phyloP scores from a whole-genome alignment of 345 rosid genomes.

The Brassica juncea region DNA sequence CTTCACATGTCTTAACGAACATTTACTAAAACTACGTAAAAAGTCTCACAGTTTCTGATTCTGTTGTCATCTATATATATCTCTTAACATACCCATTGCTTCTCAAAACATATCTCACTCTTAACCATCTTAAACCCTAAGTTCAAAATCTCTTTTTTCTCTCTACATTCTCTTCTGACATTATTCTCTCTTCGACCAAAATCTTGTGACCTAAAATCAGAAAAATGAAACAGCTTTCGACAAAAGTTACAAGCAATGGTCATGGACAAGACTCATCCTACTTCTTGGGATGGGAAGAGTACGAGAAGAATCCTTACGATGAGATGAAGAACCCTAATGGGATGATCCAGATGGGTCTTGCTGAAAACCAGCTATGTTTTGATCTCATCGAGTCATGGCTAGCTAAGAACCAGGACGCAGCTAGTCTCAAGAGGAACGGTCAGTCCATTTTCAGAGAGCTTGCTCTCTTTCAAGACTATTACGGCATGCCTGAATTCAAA shows the following conservation, averaged over 20 bases:
- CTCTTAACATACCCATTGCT: slow-evolving; percentile 23
- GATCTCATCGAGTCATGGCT: not conserved
- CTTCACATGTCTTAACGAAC: slow-evolving; percentile 34
- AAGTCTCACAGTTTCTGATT: slow-evolving; percentile 13
- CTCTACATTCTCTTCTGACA: slow-evolving; percentile 15
- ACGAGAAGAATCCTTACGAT: not conserved
- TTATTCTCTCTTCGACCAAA: slow-evolving; percentile 3
- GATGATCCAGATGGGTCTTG: slow-evolving; percentile 3
- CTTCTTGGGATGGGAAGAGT: not conserved
- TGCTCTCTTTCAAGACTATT: not conserved
- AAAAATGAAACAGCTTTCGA: slow-evolving; percentile 27
- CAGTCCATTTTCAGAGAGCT: not conserved
- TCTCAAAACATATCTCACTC: slow-evolving; percentile 34
- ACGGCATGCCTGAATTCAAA: slow-evolving; percentile 1
- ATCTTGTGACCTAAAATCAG: not conserved
- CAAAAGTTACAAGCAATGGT: not conserved
- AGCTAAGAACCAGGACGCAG: not conserved
- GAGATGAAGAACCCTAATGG: not conserved
- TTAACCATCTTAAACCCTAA: not conserved
- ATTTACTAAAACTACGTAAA: slow-evolving; percentile 20
- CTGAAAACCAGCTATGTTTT: not conserved
- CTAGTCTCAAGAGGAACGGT: slow-evolving; percentile 1
- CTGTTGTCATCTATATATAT: slow-evolving; percentile 33
- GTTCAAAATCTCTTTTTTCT: not conserved
- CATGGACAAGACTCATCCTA: slow-evolving; percentile 3